Evolutionary conservation across 768 basidiomycete genomes (phyloP).

Genomic region (Amyloporia xantha): DNA sequence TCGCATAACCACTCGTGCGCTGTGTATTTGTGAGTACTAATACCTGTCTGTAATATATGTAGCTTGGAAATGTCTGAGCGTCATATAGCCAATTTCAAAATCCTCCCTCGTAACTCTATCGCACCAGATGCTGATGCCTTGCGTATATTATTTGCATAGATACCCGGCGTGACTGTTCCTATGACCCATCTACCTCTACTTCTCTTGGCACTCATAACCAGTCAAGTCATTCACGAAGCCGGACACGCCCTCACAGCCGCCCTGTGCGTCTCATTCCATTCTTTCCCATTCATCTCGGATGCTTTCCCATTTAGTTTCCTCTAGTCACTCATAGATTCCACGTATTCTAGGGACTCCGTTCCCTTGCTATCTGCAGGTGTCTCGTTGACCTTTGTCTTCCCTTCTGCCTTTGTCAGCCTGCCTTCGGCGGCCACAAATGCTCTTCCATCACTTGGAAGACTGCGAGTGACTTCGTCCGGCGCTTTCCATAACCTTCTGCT

Average conservation of each 20-base stretch:
- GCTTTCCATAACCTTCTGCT: conserved; percentile 72
- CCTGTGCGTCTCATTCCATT: conserved; percentile 39
- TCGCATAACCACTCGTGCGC: too few relatives aligned
- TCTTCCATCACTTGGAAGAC: conserved; percentile 29
- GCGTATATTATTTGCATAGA: conserved; percentile 32
- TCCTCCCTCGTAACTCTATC: too few relatives aligned
- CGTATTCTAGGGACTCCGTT: conserved; percentile 47
- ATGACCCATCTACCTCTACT: conserved; percentile 64
- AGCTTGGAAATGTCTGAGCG: too few relatives aligned
- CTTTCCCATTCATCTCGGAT: too few relatives aligned
- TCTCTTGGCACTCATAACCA: conserved; percentile 49
- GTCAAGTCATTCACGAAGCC: conserved; percentile 72
- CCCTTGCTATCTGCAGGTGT: conserved; percentile 56
- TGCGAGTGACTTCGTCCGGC: conserved; percentile 67
- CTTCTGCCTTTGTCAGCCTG: conserved; percentile 70
- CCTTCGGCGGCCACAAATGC: conserved; percentile 27
- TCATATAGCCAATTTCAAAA: too few relatives aligned
- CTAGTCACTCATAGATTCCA: neutral
- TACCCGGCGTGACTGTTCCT: conserved; percentile 80
- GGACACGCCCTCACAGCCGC: conserved; percentile 78
- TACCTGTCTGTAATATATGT: too few relatives aligned
- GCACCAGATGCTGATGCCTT: neutral
- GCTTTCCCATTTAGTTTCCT: neutral
- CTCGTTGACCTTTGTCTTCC: conserved; percentile 57
- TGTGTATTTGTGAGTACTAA: too few relatives aligned